phyloP scores from a whole-genome alignment of 805 yeast species.

The Vanderwaltozyma yarrowii region DNA sequence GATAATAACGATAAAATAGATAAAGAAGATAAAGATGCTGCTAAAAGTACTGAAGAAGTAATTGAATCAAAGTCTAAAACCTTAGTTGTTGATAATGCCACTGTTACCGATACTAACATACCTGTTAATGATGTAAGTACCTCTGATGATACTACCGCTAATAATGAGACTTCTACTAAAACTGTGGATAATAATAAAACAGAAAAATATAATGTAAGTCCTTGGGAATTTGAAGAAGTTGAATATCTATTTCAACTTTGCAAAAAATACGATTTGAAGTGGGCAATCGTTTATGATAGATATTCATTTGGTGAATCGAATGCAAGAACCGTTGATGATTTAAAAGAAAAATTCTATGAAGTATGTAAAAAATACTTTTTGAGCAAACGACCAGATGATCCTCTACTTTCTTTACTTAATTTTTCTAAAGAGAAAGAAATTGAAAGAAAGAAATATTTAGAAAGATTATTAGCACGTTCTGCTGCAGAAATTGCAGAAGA shows the following conservation, averaged over 20 bases:
- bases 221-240: conserved; percentile 75
- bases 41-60: too few species aligned
- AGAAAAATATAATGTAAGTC: conserved; percentile 1
- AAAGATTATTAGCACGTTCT: conserved; percentile 64
- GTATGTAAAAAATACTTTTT: conserved; percentile 49
- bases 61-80: too few species aligned
- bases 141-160: too few species aligned
- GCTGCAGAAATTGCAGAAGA: conserved; percentile 99
- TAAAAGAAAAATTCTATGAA: conserved; percentile 71
- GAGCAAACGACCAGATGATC: conserved; percentile 35
- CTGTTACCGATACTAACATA: too few species aligned
- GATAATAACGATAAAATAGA: too few species aligned
- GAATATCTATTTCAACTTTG: conserved; percentile 66
- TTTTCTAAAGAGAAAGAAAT: conserved; percentile 63
- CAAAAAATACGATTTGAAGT: conserved; percentile 40
- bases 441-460: conserved; percentile 72
- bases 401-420: conserved; percentile 51
- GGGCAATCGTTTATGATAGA: conserved; percentile 60
- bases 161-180: conserved; percentile 8
- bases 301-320: conserved; percentile 26
- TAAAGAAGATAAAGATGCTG: too few species aligned
- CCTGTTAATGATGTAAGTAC: too few species aligned
- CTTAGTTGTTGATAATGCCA: too few species aligned
- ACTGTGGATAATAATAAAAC: conserved; percentile 1
- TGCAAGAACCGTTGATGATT: conserved; percentile 56